Percentiles rank a stretch among this genome's conserved stretches.
Conservation (phyloP, 768 basidiomycete genomes). For the Dentipellis fragilis region DNA sequence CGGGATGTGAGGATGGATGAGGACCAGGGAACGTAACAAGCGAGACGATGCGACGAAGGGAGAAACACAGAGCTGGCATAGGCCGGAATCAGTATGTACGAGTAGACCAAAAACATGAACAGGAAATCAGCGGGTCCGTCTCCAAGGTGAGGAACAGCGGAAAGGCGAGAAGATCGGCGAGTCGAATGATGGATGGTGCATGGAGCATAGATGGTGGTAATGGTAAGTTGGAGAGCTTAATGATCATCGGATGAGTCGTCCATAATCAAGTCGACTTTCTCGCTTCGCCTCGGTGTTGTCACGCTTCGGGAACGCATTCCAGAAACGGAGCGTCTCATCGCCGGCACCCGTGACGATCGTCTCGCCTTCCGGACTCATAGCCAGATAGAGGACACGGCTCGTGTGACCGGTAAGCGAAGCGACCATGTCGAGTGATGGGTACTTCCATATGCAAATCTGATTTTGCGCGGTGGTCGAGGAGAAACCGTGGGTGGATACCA, state of each 20-base stretch:
- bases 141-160: not conserved
- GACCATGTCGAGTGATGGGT: conserved; percentile 88
- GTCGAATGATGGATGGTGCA: not conserved
- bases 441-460: conserved; percentile 94
- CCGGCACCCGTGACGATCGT: conserved; percentile 98
- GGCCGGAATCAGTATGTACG: not conserved
- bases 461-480: conserved; percentile 90
- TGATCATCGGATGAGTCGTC: conserved; percentile 27
- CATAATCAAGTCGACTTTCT: conserved; percentile 36
- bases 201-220: not conserved
- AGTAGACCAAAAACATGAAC: not conserved
- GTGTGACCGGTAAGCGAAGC: conserved; percentile 92
- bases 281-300: conserved; percentile 30
- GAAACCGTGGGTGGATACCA: conserved; percentile 97
- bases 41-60: not conserved
- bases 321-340: conserved; percentile 93
- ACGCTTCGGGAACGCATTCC: conserved; percentile 91
- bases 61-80: not conserved
- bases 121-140: not conserved
- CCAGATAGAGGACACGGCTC: conserved; percentile 91
- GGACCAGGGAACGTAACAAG: not conserved
- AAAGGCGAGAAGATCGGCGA: not conserved
- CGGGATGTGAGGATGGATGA: not conserved
- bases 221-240: not conserved
- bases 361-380: conserved; percentile 94